These are phyloP conservation scores for Kwoniella bestiolae DNA, from an alignment of 768 basidiomycete genomes.

Conservation along the genomic window DNA sequence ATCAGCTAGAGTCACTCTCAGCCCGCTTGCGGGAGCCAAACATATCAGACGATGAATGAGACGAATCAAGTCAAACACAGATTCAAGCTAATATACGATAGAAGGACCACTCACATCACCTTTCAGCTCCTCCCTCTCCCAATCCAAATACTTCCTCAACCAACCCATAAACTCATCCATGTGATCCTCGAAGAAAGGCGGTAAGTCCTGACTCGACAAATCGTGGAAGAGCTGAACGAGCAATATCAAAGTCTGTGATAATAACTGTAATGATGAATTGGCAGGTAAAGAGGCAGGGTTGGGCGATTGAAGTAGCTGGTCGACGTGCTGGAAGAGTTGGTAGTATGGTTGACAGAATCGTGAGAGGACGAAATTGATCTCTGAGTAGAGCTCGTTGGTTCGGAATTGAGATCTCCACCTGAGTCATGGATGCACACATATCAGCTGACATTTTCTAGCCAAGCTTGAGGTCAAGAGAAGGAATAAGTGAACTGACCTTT, in stretches of 20 bases:
- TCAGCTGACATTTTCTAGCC: slow-evolving; percentile 4
- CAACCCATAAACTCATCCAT: slow-evolving; percentile 81
- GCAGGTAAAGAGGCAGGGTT: slow-evolving; percentile 52
- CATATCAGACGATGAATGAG: too few relatives aligned
- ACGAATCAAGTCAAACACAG: too few relatives aligned
- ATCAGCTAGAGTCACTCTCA: too few relatives aligned
- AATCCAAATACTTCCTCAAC: slow-evolving; percentile 79
- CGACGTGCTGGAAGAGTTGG: slow-evolving; percentile 69
- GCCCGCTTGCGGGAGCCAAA: too few relatives aligned
- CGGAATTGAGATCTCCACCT: slow-evolving; percentile 91
- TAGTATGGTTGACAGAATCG: slow-evolving; percentile 85
- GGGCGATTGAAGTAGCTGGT: slow-evolving; percentile 58
- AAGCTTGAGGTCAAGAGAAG: too few relatives aligned
- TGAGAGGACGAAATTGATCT: slow-evolving; percentile 86
- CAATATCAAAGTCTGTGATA: slow-evolving; percentile 76
- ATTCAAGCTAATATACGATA: too few relatives aligned
- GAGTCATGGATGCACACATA: slow-evolving; percentile 26
- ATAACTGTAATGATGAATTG: slow-evolving; percentile 55
- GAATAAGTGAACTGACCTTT: slow-evolving; percentile 54
- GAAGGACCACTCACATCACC: slow-evolving; percentile 66
- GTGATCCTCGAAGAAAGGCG: slow-evolving; percentile 88
- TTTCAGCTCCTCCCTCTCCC: slow-evolving; percentile 72
- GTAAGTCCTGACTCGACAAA: slow-evolving; percentile 91
- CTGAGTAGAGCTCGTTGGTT: slow-evolving; percentile 80
- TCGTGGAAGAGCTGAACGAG: slow-evolving; percentile 89